Conservation (phyloP, 2,329 filamentous ascomycete species). For the Rachicladosporium sp. region DNA sequence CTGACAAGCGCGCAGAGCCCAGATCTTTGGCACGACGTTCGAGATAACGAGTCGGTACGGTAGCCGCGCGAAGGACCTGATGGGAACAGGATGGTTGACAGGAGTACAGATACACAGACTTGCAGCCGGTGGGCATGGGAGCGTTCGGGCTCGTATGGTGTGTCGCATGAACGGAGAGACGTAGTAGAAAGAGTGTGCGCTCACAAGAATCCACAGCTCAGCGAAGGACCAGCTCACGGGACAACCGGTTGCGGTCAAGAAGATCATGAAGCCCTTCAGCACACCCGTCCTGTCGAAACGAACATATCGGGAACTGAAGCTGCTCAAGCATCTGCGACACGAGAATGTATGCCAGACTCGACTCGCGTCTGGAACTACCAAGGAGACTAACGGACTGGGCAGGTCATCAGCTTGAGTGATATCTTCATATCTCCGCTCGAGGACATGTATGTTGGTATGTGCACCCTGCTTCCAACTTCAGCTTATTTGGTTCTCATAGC, state of each 20-base stretch:
- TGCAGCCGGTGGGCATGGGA: slow-evolving; percentile 98
- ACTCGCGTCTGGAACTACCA: neutral
- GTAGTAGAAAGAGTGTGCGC: slow-evolving; percentile 34
- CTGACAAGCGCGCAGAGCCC: slow-evolving; percentile 39
- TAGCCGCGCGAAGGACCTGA: slow-evolving; percentile 65
- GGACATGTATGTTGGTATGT: slow-evolving; percentile 60
- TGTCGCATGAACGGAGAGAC: slow-evolving; percentile 7
- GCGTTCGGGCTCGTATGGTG: slow-evolving; percentile 97
- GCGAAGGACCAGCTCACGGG: slow-evolving; percentile 95
- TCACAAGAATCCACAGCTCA: slow-evolving; percentile 47
- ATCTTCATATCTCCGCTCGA: slow-evolving; percentile 99
- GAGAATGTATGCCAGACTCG: slow-evolving; percentile 60
- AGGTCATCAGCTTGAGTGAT: slow-evolving; percentile 94
- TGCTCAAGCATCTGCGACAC: slow-evolving; percentile 90
- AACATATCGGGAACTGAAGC: slow-evolving; percentile 93
- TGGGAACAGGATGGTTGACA: slow-evolving; percentile 15
- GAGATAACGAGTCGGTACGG: slow-evolving; percentile 94
- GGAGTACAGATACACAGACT: slow-evolving; percentile 71
- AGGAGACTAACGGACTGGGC: neutral
- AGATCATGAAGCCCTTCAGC: slow-evolving; percentile 99
- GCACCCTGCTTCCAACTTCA: slow-evolving; percentile 11
- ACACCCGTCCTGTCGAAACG: slow-evolving; percentile 96
- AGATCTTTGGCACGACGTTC: slow-evolving; percentile 99
- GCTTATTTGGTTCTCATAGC: slow-evolving; percentile 36
- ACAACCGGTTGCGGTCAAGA: slow-evolving; percentile 96